phyloP scores from a whole-genome alignment of 1,139 yeast genomes.

The Blastobotrys arbuscula region DNA sequence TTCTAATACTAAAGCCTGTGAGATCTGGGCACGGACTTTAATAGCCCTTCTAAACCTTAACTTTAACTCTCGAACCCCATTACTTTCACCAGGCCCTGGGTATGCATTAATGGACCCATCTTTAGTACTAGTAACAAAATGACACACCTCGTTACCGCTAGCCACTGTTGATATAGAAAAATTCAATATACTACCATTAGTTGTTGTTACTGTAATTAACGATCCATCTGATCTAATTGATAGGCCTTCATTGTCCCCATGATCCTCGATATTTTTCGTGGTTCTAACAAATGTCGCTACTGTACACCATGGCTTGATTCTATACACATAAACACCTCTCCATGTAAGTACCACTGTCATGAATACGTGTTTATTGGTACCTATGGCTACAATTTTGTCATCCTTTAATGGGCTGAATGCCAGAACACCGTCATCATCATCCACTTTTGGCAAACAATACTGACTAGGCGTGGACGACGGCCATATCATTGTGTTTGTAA shows the following conservation, averaged over 20 bases:
- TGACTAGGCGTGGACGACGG: constrained; percentile 14
- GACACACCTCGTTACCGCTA: constrained; percentile 29
- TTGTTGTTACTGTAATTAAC: constrained; percentile 32
- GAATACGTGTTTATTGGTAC: constrained; percentile 20
- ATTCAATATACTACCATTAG: constrained; percentile 27
- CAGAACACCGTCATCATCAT: not conserved
- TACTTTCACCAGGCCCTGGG: constrained; percentile 40
- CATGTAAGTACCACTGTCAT: constrained; percentile 20
- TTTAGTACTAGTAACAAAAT: constrained; percentile 4
- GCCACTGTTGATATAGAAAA: constrained; percentile 20
- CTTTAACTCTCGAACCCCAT: constrained; percentile 35
- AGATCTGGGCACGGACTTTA: constrained; percentile 30
- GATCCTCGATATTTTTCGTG: constrained; percentile 25
- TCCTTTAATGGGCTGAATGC: constrained; percentile 9
- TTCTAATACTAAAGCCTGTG: constrained; percentile 28
- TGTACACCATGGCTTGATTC: constrained; percentile 31
- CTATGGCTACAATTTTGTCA: constrained; percentile 17
- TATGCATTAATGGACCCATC: constrained; percentile 14
- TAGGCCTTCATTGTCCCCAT: constrained; percentile 31
- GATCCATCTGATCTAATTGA: constrained; percentile 33
- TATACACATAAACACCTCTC: constrained; percentile 22
- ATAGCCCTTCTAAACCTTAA: constrained; percentile 28
- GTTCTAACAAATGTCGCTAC: constrained; percentile 32
- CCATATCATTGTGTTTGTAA: constrained; percentile 14
- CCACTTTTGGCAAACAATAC: constrained; percentile 6